Percentiles rank a stretch among this genome's conserved stretches.
Conservation (phyloP, 441 rosid genomes). For the Hura crepitans region DNA sequence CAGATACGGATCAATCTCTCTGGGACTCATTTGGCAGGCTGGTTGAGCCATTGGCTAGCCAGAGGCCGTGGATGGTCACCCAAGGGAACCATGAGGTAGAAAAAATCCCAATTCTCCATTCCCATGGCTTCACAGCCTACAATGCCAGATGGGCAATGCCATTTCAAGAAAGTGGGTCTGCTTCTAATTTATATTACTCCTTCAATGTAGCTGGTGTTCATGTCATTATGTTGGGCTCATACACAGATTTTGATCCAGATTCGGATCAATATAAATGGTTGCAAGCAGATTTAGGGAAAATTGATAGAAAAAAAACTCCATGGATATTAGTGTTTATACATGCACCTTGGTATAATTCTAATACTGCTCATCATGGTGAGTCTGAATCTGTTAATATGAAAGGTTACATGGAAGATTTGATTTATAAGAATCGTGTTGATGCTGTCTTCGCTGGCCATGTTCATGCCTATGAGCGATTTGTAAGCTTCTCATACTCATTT, state of each 20-base stretch:
- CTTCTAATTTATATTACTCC: conserved; percentile 24
- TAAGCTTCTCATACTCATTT: conserved; percentile 40
- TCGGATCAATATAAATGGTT: conserved; percentile 24
- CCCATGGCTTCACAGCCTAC: conserved; percentile 16
- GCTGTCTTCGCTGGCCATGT: conserved; percentile 73
- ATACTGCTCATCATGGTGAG: conserved; percentile 29
- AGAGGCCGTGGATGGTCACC: conserved; percentile 31
- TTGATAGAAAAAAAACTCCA: conserved; percentile 25
- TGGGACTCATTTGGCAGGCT: conserved; percentile 26
- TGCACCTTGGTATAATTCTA: conserved; percentile 32
- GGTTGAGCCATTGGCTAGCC: conserved; percentile 30
- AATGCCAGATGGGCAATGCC: conserved; percentile 28
- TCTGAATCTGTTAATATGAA: conserved; percentile 20
- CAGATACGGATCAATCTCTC: background rate
- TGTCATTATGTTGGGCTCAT: conserved; percentile 24
- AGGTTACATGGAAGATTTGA: conserved; percentile 17
- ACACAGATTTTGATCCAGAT: conserved; percentile 5
- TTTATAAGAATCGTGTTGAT: conserved; percentile 53
- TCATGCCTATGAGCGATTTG: conserved; percentile 86
- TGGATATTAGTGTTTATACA: conserved; percentile 27
- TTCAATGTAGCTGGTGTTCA: conserved; percentile 24
- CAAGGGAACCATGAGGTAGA: conserved; percentile 29
- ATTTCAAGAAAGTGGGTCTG: conserved; percentile 19
- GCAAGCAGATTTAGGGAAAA: conserved; percentile 10
- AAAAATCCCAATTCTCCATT: conserved; percentile 7